Evolutionary conservation across 2,329 filamentous ascomycete species (phyloP), one percentile per base, ranked within the genome.

Genomic region (Beauveria sp.): DNA sequence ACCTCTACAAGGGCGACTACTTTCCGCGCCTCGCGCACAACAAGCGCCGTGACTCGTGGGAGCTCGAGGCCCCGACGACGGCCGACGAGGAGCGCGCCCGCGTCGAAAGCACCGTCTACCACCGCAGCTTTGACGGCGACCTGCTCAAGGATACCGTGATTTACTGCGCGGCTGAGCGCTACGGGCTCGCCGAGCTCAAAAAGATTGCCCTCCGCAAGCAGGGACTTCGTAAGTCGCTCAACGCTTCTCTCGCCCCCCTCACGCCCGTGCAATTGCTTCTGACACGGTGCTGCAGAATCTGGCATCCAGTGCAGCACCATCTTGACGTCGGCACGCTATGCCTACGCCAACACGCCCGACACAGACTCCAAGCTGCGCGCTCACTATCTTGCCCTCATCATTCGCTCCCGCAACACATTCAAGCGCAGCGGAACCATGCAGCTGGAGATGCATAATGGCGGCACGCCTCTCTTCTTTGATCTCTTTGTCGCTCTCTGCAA

Each of bases 371-470:
- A 92, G 75, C 81, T 96, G 59, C 84, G 92, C 62, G 91, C 91
- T 26, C 92, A 96, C 75, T 97, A 96, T 68, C 85, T 96, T 43
- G 91, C 92, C 20, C 85, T 96, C 70, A 96, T 96, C 75, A 96
- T 96, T 71, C 87, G 92, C 66, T 91, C 88, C 68, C 85, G 92
- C 66, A 84, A 84, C 70, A 96, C 91, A 2, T 96, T 97, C 77
- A 96, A 96, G 80, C 83, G 91, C 60, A 96, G 91, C 74, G 91
- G 92, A 59, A 96, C 92, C 3, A 96, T 96, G 92, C 92, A 96
- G 76, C 84, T 90, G 67, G 92, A 96, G 77, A 96, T 97, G 92
- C 89, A 89, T 73, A 84, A 85, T 64, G 92, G 92, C 30, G 91
- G 91, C 59, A 89, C 80, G 1, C 83, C 89, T 70, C 80, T 96